Evolutionary conservation across 2,329 filamentous ascomycete species (phyloP).

Genomic region (Pestalotiopsis sp.): DNA sequence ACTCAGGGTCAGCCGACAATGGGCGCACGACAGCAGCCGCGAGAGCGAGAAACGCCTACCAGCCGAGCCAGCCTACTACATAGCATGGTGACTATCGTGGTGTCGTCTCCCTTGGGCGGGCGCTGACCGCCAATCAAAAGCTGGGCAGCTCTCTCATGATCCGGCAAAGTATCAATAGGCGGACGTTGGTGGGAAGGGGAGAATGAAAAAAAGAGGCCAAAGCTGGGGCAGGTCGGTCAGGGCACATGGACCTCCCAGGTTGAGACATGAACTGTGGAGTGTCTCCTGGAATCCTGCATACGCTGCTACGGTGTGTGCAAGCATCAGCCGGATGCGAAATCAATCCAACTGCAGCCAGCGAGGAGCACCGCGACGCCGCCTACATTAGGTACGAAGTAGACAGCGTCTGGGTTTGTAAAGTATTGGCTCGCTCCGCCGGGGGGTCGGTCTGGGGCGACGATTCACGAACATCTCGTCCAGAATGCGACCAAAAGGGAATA

Average conservation of each 20-base stretch:
- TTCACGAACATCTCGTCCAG: neutral
- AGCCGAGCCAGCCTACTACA: neutral
- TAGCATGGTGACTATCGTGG: neutral
- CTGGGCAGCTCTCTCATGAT: neutral
- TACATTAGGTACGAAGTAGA: neutral
- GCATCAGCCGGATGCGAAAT: neutral
- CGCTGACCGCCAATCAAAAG: slow-evolving; percentile 1
- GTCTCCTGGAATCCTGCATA: slow-evolving; percentile 14
- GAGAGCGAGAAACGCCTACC: neutral
- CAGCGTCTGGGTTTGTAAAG: neutral
- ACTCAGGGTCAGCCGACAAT: slow-evolving; percentile 2
- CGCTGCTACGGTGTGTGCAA: neutral
- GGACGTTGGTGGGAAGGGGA: neutral
- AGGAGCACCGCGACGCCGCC: neutral
- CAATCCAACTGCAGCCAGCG: neutral
- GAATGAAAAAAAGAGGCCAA: neutral
- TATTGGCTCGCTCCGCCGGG: neutral
- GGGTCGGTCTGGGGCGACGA: neutral
- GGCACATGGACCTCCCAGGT: slow-evolving; percentile 12
- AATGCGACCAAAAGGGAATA: neutral
- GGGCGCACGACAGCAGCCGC: neutral
- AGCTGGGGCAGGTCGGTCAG: neutral
- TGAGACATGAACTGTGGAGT: slow-evolving; percentile 14
- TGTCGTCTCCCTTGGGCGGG: neutral
- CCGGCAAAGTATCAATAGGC: neutral